Evolutionary conservation across 2,329 filamentous ascomycete genomes (phyloP), one percentile per base, ranked within the genome.

Genomic region (Stagonosporopsis chrysanthemi): DNA sequence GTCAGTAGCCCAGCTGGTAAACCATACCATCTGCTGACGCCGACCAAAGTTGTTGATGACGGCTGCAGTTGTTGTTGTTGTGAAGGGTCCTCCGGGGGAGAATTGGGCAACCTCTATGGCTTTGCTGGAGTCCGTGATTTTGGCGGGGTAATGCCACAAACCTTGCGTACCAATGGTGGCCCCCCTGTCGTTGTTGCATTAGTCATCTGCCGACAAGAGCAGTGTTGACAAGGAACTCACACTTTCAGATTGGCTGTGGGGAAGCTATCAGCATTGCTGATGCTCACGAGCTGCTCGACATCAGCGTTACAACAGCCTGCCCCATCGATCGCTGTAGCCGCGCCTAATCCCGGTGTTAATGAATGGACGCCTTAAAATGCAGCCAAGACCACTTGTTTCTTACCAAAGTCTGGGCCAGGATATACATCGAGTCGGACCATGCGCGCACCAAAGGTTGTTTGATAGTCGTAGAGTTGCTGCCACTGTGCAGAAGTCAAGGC

Each of bases 21-120:
- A 87, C 76, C 83, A 87, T 3, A 81, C 85, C 83, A 88, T 86
- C 72, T 88, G 84, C 74, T 87, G 79, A 58, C 86, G 80, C 14
- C 79, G 80, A 51, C 77, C 77, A 61, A 86, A 82, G 55, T 82
- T 81, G 69, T 87, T 87, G 69, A 88, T 86, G 48, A 88, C 84
- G 36, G 80, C 85, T 45, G 85, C 86, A 23, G 80, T 83, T 2
- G 78, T 79, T 55, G 77, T 77, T n/a, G 79, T 71, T 6, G 74
- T 80, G 31, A 65, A 67, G 12, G 51, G 48, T 31, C 43, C 31
- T 8, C 31, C 31, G 2, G 43, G 28, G 6, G 28, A 17, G 66
- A 86, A 86, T 26, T 79, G 74, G 6, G 84, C 85, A 63, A 88
- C 79, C 48, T 83, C 75, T 69, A 78, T 82, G n/a, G 85, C 83